Evolutionary conservation across 1,284 basidiomycete species (phyloP), one percentile per base, ranked within the genome.

Genomic region (Moniliophthora roreri): DNA sequence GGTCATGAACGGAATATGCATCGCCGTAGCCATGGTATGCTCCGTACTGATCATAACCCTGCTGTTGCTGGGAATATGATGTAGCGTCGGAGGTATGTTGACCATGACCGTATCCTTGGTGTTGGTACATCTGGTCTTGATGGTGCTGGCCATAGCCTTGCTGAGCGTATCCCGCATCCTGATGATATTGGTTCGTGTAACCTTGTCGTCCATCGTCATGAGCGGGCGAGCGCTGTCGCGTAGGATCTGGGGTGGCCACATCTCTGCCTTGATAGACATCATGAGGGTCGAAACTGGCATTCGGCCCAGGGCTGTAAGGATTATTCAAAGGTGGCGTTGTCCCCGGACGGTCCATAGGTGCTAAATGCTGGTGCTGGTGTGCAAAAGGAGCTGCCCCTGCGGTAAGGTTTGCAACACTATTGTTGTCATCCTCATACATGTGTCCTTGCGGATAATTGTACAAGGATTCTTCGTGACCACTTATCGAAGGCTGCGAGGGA

Each of bases 401-500:
- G 16, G 83, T 65, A 9, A 89, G 77, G 62, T 85, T 78, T 24
- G 75, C 69, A 24, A 77, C 78, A 61, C 84, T 86, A 53, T 82
- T 80, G 58, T 83, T 78, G 53, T 87, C 82, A 50, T 87, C 85
- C 51, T 84, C 83, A 59, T 85, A 83, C 28, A 60, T 54, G 16
- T 65, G 63, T 45, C 69, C 67, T 21, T 56, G 53, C 9, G 52
- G 53, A 38, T 71, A 69, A 28, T 74, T 71, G 52, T 77, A 73
- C 28, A 64, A 58, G 21, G 71, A 69, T 44, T 80, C 77, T 40
- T 84, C 81, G 34, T 83, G 76, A 9, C 63, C 72, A 9, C 63
- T 72, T 48, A 87, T 71, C 42, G 78, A 76, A 47, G 76, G 66
- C 36, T 77, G 66, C 5, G 87, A 88, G 24, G 74, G 70, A 62